Base-by-base conservation (phyloP, 345 rosid species). In the Physaria fendleri region DNA sequence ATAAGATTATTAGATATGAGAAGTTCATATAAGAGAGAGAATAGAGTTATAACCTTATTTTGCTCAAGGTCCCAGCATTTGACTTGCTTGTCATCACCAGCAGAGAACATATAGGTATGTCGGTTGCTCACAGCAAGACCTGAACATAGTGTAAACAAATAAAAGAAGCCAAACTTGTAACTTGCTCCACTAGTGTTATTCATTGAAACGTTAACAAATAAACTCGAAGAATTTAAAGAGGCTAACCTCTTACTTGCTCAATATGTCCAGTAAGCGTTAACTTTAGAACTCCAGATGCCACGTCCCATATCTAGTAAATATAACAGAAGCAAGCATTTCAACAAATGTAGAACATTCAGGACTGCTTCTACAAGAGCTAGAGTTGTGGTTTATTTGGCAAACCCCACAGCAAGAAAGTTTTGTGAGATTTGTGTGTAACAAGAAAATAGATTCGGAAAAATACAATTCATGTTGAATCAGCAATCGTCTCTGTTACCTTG, bases 51-150 rank as follows among this genome's bases (percentile, higher is more conserved):
- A 25, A 88, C 98, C 97, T 93, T 93, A 56, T 89, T 93, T 73
- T 94, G 99, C 67, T 93, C 97, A 73, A 93, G 95, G 59, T 93
- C 99, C 95, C 95, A 89, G 62, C 99, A 93, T 74, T 93, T 89
- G 59, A 89, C 95, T 82, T 84, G 95, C 56, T 93, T 93, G 71
- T 93, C 99, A 69, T 93, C 97, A 60, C 83, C 95, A 64, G 88
- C 91, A 47, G 95, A 93, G 69, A 88, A 89, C 95, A 89, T 81
- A 69, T 86, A 93, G n/a, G 97, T 86, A 62, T 83, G 89, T 71
- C 58, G 79, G 50, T 28, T 79, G 76, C 99, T 93, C 52, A 93
- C 84, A 38, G 97, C 94, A 13, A 93, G 97, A 44, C 97, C 97
- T 88, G 79, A 78, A 68, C 67, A 50, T 10, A 54, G 33, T 17